phyloP scores from a whole-genome alignment of 495 filamentous ascomycete genomes.

The Aspergillus bertholletiae region DNA sequence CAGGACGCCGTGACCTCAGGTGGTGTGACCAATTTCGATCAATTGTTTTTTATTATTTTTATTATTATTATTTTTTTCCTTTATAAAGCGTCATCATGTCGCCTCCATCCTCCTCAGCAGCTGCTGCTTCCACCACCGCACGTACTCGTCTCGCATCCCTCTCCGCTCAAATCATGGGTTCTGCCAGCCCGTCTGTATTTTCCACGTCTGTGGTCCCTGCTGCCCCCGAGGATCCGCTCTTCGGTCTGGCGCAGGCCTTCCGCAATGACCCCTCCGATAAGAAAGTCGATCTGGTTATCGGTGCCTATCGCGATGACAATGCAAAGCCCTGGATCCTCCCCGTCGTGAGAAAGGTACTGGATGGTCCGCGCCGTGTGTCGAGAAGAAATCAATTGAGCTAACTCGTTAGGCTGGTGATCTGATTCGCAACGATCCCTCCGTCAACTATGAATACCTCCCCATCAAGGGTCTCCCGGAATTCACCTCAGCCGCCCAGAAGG shows the following conservation, averaged over 20 bases:
- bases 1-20: constrained; percentile 9
- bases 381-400: neutral
- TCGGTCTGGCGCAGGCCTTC: constrained; percentile 88
- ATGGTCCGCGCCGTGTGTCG: neutral
- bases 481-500: constrained; percentile 81
- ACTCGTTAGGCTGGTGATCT: constrained; percentile 75
- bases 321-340: constrained; percentile 98
- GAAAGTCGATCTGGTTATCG: constrained; percentile 96
- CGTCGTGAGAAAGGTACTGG: constrained; percentile 84
- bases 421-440: constrained; percentile 77
- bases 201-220: constrained; percentile 75
- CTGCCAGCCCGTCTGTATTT: constrained; percentile 61
- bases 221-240: constrained; percentile 93
- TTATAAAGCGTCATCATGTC: constrained; percentile 18
- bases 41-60: neutral
- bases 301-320: constrained; percentile 91
- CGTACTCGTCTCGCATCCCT: constrained; percentile 38
- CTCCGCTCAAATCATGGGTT: constrained; percentile 45
- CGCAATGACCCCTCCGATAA: constrained; percentile 75
- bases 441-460: constrained; percentile 98
- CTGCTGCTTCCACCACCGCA: constrained; percentile 26
- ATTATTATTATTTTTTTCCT: constrained; percentile 17
- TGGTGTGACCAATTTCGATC: constrained; percentile 19
- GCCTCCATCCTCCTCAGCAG: constrained; percentile 18
- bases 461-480: constrained; percentile 85